phyloP scores from a whole-genome alignment of 2,329 filamentous ascomycete genomes.

The Epichloe gansuensis region DNA sequence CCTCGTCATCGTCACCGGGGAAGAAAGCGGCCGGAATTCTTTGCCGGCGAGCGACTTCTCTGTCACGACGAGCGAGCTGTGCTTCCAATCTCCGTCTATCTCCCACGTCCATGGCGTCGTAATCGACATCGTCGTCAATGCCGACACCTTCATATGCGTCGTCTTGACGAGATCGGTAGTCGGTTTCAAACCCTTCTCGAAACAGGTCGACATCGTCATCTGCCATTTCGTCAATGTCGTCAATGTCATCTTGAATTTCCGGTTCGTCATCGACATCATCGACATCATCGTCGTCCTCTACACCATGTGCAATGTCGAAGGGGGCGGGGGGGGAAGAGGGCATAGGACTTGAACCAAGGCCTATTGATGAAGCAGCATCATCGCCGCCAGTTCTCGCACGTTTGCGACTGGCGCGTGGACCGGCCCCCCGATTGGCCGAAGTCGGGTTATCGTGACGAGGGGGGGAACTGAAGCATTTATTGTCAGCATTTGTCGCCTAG shows the following conservation, averaged over 20 bases:
- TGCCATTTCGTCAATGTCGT: constrained; percentile 69
- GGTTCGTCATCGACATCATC: constrained; percentile 59
- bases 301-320: constrained; percentile 51
- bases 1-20: constrained; percentile 73
- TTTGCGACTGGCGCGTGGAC: constrained; percentile 38
- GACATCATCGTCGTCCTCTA: constrained; percentile 58
- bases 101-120: constrained; percentile 53
- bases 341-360: constrained; percentile 46
- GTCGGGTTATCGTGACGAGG: constrained; percentile 69
- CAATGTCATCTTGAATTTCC: constrained; percentile 58
- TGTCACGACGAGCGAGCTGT: constrained; percentile 60
- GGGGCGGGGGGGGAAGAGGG: constrained; percentile 50
- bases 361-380: constrained; percentile 38
- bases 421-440: constrained; percentile 66
- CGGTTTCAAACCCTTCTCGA: constrained; percentile 57
- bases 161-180: constrained; percentile 54
- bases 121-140: constrained; percentile 68
- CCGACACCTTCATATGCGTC: constrained; percentile 59
- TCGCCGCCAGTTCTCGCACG: constrained; percentile 39
- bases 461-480: constrained; percentile 55
- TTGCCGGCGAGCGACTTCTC: constrained; percentile 53
- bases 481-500: not conserved
- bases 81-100: constrained; percentile 58
- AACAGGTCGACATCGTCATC: constrained; percentile 74
- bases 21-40: constrained; percentile 62